These are phyloP conservation scores for Cytospora piceae DNA, from an alignment of 2,329 filamentous ascomycete species.

Conservation along the genomic window DNA sequence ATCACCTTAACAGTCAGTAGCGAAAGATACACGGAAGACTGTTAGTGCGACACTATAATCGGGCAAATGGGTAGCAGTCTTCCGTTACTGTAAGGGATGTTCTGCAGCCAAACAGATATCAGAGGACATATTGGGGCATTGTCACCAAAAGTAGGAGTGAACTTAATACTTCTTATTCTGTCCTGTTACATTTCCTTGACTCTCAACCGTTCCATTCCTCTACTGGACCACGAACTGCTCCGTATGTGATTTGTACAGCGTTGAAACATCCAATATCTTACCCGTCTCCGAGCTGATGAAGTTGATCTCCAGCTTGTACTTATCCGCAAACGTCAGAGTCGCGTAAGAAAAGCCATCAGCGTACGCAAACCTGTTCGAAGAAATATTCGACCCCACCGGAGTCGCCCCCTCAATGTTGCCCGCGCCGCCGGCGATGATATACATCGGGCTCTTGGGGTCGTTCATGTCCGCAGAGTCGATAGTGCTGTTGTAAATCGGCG, in stretches of 20 bases:
- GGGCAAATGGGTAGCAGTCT: not conserved
- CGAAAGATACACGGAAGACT: not conserved
- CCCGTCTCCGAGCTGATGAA: slow-evolving; percentile 55
- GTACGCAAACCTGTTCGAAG: slow-evolving; percentile 53
- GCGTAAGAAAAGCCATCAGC: slow-evolving; percentile 58
- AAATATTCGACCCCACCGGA: slow-evolving; percentile 45
- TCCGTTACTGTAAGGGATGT: not conserved
- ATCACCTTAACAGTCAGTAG: not conserved
- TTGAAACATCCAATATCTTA: slow-evolving; percentile 50
- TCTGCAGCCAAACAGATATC: no score
- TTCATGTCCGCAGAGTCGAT: slow-evolving; percentile 43
- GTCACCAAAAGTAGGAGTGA: not conserved
- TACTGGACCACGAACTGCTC: slow-evolving; percentile 50
- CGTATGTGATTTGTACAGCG: slow-evolving; percentile 52
- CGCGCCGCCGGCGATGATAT: slow-evolving; percentile 58
- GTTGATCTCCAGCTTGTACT: slow-evolving; percentile 51
- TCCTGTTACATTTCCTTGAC: accelerated
- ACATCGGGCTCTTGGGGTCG: slow-evolving; percentile 52
- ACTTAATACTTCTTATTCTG: not conserved
- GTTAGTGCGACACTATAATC: not conserved
- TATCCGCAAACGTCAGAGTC: slow-evolving; percentile 50
- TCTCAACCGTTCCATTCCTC: not conserved
- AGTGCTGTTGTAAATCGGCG: slow-evolving; percentile 43
- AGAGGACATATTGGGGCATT: no score
- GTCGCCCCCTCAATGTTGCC: slow-evolving; percentile 60